Base-by-base conservation (phyloP, 768 basidiomycete species). In the Tylopilus vinaceipallidus region DNA sequence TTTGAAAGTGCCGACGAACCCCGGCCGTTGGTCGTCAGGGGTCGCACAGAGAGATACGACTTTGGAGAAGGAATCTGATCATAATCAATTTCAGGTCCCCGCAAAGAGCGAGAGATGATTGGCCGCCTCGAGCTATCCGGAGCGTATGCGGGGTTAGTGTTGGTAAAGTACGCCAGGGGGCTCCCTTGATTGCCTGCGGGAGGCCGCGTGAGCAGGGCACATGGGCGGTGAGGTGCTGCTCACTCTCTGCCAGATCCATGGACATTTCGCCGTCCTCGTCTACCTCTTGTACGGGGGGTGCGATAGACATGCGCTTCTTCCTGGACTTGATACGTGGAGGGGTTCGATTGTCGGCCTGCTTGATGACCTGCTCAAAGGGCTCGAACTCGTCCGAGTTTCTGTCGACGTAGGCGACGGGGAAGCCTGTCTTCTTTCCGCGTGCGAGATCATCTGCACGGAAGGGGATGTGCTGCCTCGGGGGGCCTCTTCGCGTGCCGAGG, bases 361-460 rank as follows among this genome's bases (percentile, higher is more conserved):
- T 75, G 39, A 91, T 76, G 45, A 91, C 63, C 59, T 88, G 78
- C 47, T 86, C 86, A 64, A 91, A 91, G 0, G 82, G 84, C 64
- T 91, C 88, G 63, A 91, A 90, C 24, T 87, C 89, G 66, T 90
- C 89, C 22, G 86, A 86, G 62, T 80, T 81, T 56, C 81, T 82
- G 53, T 85, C 81, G 48, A 90, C 80, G 59, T 80, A 78, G 33
- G 71, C 77, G 13, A 91, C 82, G 0, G 80, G 74, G 46, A 89
- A 76, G 5, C 89, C 89, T 0, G 89, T 91, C 64, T 82, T 87
- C 77, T 88, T 90, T 16, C 89, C 89, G 47, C 84, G 86, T 42
- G 79, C 79, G 11, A 82, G 79, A 57, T 90, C 85, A 55, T 89
- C 86, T 3, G 86, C 88, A 42, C 85, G 80, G 60, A 86, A 91